These are phyloP conservation scores for Bolboschoenoplectus hybrid DNA, from an alignment of 202 grass and related monocot species.

Conservation along the genomic window DNA sequence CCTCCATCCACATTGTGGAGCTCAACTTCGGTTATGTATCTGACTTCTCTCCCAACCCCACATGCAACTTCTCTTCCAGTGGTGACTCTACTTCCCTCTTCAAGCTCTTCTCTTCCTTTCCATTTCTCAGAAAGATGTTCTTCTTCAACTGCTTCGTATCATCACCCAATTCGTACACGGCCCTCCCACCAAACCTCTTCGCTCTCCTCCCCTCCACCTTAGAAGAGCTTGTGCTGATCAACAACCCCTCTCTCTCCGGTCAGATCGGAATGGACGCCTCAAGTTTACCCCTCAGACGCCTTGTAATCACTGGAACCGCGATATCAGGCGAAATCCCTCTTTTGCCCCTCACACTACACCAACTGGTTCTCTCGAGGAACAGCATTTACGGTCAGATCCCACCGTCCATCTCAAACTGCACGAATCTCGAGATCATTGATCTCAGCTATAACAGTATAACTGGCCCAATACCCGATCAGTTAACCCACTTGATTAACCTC, in stretches of 20 bases:
- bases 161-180: not conserved
- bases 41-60: slow-evolving; percentile 47
- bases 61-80: slow-evolving; percentile 41
- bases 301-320: slow-evolving; percentile 40
- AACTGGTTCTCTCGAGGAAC: slow-evolving; percentile 44
- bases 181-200: slow-evolving; percentile 20
- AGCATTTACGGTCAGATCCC: slow-evolving; percentile 39
- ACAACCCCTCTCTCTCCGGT: slow-evolving; percentile 50
- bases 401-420: slow-evolving; percentile 29
- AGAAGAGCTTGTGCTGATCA: slow-evolving; percentile 49
- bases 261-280: slow-evolving; percentile 11
- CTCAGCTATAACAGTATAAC: slow-evolving; percentile 41
- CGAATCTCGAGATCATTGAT: slow-evolving; percentile 43
- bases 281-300: slow-evolving; percentile 29
- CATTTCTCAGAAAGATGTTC: slow-evolving; percentile 48
- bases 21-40: slow-evolving; percentile 58
- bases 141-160: slow-evolving; percentile 52
- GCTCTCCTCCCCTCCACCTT: slow-evolving; percentile 45
- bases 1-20: slow-evolving; percentile 37
- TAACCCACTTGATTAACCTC: slow-evolving; percentile 35
- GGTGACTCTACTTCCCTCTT: slow-evolving; percentile 27
- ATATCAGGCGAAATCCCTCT: slow-evolving; percentile 38
- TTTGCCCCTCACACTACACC: slow-evolving; percentile 33
- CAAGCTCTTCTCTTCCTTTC: slow-evolving; percentile 38
- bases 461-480: slow-evolving; percentile 38